A percentile compares a stretch with the other conserved stretches of the same genome.
phyloP scores from a whole-genome alignment of 1,139 yeast species.

The Kazachstania sp. region DNA sequence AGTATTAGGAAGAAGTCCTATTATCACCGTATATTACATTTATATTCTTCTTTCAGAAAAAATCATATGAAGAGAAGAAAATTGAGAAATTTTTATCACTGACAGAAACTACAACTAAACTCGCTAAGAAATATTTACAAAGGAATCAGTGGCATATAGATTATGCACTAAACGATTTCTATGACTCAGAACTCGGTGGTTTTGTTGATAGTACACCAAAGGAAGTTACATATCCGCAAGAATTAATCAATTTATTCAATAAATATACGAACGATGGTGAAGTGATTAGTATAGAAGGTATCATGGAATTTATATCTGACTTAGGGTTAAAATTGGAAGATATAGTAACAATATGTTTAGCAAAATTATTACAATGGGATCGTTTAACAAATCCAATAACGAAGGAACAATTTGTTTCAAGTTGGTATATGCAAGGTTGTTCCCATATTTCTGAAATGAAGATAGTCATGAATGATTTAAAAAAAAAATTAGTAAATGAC shows the following conservation, averaged over 20 bases:
- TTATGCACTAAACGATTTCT: conserved; percentile 28
- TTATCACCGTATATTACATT: too few species aligned
- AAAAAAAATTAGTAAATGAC: conserved; percentile 33
- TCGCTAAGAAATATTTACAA: conserved; percentile 20
- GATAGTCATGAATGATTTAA: conserved; percentile 34
- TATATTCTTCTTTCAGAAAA: not conserved
- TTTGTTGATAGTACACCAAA: conserved; percentile 8
- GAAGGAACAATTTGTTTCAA: conserved; percentile 22
- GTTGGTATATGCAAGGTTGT: conserved; percentile 27
- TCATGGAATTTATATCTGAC: conserved; percentile 57
- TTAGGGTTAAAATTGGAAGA: conserved; percentile 69
- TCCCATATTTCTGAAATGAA: conserved; percentile 44
- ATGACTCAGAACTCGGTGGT: conserved; percentile 24
- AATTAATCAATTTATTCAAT: conserved; percentile 15
- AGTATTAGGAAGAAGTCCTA: too few species aligned
- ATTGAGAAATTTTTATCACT: conserved; percentile 17
- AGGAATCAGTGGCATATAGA: conserved; percentile 25
- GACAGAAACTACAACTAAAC: conserved; percentile 15
- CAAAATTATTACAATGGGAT: conserved; percentile 47
- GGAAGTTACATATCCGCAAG: conserved; percentile 14
- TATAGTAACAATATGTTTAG: conserved; percentile 56
- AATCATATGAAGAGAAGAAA: conserved; percentile 4
- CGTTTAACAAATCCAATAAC: conserved; percentile 16
- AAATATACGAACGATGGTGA: conserved; percentile 29
- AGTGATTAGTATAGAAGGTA: conserved; percentile 63